These are phyloP conservation scores for Viola odorata DNA, from an alignment of 345 rosid genomes.

Conservation along the genomic window DNA sequence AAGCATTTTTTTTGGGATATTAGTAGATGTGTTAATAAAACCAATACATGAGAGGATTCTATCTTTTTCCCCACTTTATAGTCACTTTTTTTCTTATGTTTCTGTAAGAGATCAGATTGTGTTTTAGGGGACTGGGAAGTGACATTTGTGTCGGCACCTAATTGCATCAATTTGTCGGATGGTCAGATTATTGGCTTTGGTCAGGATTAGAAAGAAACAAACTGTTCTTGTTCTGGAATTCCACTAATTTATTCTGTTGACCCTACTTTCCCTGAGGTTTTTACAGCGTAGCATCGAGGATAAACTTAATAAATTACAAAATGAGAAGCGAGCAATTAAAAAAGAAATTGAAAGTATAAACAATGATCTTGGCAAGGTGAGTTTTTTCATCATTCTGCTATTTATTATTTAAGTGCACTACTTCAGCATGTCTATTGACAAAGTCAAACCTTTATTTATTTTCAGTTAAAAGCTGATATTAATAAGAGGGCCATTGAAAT, in stretches of 20 bases:
- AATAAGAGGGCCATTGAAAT: constrained; percentile 59
- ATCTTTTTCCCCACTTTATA: not conserved
- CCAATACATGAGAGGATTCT: not conserved
- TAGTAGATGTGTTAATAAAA: no score
- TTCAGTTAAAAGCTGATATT: constrained; percentile 62
- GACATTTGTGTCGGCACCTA: no score
- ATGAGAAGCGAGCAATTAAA: constrained; percentile 61
- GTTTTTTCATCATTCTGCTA: constrained; percentile 4
- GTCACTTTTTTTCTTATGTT: not conserved
- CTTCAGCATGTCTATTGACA: constrained; percentile 13
- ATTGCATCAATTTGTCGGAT: no score
- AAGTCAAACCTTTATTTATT: constrained; percentile 12
- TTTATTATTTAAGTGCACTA: constrained; percentile 3
- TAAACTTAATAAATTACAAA: constrained; percentile 64
- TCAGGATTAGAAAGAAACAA: no score
- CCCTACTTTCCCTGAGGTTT: constrained; percentile 7
- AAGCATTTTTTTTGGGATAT: no score
- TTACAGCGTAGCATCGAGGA: constrained; percentile 83
- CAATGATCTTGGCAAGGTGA: constrained; percentile 75
- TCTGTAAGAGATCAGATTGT: no score
- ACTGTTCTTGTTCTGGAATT: not conserved
- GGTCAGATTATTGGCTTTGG: no score
- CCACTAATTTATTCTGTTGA: constrained; percentile 1
- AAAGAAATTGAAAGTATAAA: constrained; percentile 55
- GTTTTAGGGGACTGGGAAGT: no score